Evolutionary conservation across 2,329 filamentous ascomycete genomes (phyloP).

Genomic region (Nectriaceae sp.): DNA sequence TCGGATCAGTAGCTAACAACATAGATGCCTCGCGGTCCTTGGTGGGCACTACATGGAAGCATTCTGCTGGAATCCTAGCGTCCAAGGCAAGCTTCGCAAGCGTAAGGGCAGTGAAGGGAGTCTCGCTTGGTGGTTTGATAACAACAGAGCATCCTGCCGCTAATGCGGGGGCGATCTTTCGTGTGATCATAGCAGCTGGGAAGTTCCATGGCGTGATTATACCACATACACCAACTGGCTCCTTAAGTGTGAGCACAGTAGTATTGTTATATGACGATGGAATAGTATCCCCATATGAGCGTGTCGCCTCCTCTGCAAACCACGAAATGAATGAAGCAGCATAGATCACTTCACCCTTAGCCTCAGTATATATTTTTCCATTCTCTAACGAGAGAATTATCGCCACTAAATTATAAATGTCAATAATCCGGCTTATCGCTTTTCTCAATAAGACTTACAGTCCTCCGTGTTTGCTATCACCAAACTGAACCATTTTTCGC

Average conservation of each 20-base stretch:
- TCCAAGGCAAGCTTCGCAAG: slow-evolving; percentile 65
- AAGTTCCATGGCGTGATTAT: too few species aligned
- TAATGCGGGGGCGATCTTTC: slow-evolving; percentile 51
- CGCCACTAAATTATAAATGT: slow-evolving; percentile 20
- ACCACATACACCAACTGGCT: slow-evolving; percentile 28
- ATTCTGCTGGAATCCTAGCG: slow-evolving; percentile 63
- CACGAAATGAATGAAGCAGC: slow-evolving; percentile 52
- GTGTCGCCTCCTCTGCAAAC: slow-evolving; percentile 51
- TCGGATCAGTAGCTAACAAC: slow-evolving; percentile 13
- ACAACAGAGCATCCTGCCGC: slow-evolving; percentile 76
- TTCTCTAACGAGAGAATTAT: slow-evolving; percentile 45
- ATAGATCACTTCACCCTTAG: slow-evolving; percentile 54
- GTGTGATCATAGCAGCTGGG: too few species aligned
- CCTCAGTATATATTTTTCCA: slow-evolving; percentile 54
- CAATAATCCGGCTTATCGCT: background rate
- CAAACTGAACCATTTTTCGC: background rate
- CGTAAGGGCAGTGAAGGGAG: slow-evolving; percentile 67
- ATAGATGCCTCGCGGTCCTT: slow-evolving; percentile 12
- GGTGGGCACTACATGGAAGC: slow-evolving; percentile 12
- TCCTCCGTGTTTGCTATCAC: background rate
- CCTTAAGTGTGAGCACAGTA: slow-evolving; percentile 68
- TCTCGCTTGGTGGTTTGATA: too few species aligned
- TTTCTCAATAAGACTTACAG: background rate
- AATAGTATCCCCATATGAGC: slow-evolving; percentile 57
- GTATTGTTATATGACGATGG: slow-evolving; percentile 60